A percentile compares a stretch with the other conserved stretches of the same genome.
Evolutionary conservation across 2,329 filamentous ascomycete species (phyloP).

Genomic region (Eurotiales sp.): DNA sequence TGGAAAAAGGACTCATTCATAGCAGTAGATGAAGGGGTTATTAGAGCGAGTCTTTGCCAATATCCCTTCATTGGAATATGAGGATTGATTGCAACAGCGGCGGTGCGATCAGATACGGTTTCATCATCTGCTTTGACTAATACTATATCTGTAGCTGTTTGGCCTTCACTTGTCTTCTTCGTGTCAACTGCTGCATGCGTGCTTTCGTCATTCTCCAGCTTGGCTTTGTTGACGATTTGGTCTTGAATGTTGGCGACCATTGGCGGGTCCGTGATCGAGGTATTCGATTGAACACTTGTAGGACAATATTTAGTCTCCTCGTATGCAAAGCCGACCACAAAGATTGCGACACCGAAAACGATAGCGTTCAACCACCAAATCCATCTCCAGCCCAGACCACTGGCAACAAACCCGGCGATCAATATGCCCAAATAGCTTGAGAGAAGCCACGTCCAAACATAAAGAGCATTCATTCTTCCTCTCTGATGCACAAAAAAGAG

Average conservation of each 20-base stretch:
- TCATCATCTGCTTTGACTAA: not conserved
- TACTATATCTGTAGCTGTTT: not conserved
- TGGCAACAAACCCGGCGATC: conserved; percentile 33
- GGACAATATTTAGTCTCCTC: conserved; percentile 39
- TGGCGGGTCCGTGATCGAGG: not conserved
- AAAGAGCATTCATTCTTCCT: conserved; percentile 47
- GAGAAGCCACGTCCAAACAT: conserved; percentile 34
- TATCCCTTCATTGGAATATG: conserved; percentile 5
- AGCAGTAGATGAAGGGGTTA: not conserved
- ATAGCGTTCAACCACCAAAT: conserved; percentile 48
- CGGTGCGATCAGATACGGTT: not conserved
- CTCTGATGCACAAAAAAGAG: conserved; percentile 50
- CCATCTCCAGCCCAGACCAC: conserved; percentile 49
- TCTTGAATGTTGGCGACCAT: not conserved
- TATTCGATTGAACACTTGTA: not conserved
- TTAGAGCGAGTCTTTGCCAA: not conserved
- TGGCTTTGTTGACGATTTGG: not conserved
- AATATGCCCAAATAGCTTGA: conserved; percentile 21
- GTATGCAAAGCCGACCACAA: conserved; percentile 44
- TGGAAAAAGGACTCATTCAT: not conserved
- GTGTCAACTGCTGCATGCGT: not conserved
- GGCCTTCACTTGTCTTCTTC: not conserved
- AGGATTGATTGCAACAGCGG: not conserved
- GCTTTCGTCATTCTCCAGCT: not conserved
- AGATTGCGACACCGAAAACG: conserved; percentile 35